Evolutionary conservation across 2,329 filamentous ascomycete species (phyloP).

Genomic region (Claviceps lovelessii): DNA sequence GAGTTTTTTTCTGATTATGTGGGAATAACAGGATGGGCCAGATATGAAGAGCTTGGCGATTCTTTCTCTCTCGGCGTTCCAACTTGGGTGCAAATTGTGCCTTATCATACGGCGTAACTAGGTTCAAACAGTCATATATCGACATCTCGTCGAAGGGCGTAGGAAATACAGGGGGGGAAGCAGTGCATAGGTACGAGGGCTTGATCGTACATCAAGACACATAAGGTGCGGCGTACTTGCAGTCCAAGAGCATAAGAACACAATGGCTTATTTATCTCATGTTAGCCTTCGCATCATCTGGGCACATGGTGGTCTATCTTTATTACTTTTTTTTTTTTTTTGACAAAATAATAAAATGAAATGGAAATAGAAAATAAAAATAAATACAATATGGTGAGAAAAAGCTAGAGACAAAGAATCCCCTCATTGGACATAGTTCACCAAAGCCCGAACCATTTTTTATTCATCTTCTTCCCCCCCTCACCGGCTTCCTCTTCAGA

Average conservation of each 20-base stretch:
- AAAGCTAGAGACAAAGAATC: background rate
- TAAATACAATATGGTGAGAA: background rate
- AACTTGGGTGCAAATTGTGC: background rate
- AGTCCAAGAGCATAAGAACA: background rate
- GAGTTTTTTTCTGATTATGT: background rate
- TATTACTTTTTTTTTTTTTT: background rate
- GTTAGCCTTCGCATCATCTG: background rate
- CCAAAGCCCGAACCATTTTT: conserved; percentile 81
- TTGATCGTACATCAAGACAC: background rate
- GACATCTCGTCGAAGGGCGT: background rate
- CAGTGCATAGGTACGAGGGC: background rate
- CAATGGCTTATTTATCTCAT: background rate
- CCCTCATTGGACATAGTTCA: conserved; percentile 20
- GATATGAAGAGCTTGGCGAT: background rate
- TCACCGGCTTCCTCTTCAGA: conserved; percentile 10
- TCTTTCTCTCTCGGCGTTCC: background rate
- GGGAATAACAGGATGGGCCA: background rate
- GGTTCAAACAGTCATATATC: background rate
- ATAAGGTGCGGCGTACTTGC: background rate
- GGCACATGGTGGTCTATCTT: too few relatives aligned
- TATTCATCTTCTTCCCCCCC: conserved; percentile 21
- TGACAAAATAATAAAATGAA: background rate
- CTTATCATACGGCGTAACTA: background rate
- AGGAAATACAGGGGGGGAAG: background rate
- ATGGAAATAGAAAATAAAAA: too few relatives aligned